Base-by-base conservation (phyloP, 768 basidiomycete genomes). In the Gloeostereum incarnatum region DNA sequence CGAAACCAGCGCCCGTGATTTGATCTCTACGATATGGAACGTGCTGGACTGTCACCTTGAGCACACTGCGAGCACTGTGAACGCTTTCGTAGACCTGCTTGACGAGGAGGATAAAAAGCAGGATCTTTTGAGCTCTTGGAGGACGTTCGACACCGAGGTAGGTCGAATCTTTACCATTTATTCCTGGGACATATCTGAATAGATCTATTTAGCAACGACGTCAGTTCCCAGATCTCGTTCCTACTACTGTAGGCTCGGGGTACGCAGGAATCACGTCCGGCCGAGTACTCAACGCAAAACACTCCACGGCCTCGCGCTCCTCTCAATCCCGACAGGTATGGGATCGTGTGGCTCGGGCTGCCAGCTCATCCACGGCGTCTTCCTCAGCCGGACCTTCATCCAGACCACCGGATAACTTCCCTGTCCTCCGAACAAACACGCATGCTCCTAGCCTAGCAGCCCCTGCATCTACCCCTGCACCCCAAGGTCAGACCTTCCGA, bases 1-100 rank as follows among this genome's bases (percentile, higher is more conserved):
- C 31, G 93, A 99, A 54, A 74, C 78, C 7, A 75, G 73, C 26
- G 86, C 91, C 2, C 69, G 78, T 3, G 93, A 94, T 56, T 66
- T 97, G 45, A 81, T 97, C 36, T 80, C 81, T 27, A 93, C 87
- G 0, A 66, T 93, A n/a, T 94, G 81, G 81, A 87, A 80, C 52
- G 69, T 84, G 24, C 59, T 85, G 9, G 78, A 81, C 39, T 56
- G 66, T 10, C 63, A 78, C 44, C 55, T 84, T 16, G 90, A 96
- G 36, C 68, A 77, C 20, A 85, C 88, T 0, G 80, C 79, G 0
- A 78, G 81, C 44, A 71, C 86, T 23, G 65, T 90, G 31, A 83
- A 80, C 42, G 63, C 73, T 2, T 65, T 87, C 22, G 75, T 91
- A 4, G 89, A 89, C 46, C 58, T 89, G 4, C 52, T 94, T 6